Evolutionary conservation across 495 filamentous ascomycete genomes (phyloP), one percentile per base, ranked within the genome.

Genomic region (Hypoxylon fuscum): DNA sequence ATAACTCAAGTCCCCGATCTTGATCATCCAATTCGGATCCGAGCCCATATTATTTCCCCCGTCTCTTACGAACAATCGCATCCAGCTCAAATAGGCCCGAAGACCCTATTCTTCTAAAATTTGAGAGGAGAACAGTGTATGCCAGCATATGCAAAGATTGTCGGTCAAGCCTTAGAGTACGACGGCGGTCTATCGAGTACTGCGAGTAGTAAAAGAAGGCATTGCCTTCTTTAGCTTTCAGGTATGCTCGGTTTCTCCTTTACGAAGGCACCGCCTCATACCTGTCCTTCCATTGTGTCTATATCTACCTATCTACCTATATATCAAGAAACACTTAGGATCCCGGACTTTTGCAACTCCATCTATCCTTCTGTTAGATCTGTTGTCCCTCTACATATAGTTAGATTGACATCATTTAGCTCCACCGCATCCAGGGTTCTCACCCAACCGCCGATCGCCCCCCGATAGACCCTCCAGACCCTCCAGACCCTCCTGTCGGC

Each of bases 381-480:
- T 44, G 8, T 27, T 20, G 10, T 23, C 9, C 22, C 17, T 5
- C n/a, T n/a, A n/a, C n/a, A 32, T 14, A 18, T 49, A 44, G 40
- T 62, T 21, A 66, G 3, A 66, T 58, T 66, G 63, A 66, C 63
- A 66, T 66, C 57, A 66, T 62, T 23, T 48, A 66, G 63, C 57
- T 66, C 57, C 63, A 62, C 63, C 22, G 18, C 35, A 35, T 21
- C 57, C 52, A 66, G 63, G 57, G 47, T 66, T 62, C 63, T 66
- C 57, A 12, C 47, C 42, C 53, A 58, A 66, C 46, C 48, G 53
- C 42, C 63, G 63, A 66, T 62, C 57, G 35, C 27, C 47, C 56
- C 35, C 37, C 31, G 42, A 58, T 54, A 66, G 35, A 49, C 50
- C 41, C 63, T 49, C 42, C 43, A 27, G n/a, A n/a, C n/a, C n/a